Evolutionary conservation across 805 yeast species (phyloP), one percentile per base, ranked within the genome.

Genomic region (Hanseniaspora vineae): DNA sequence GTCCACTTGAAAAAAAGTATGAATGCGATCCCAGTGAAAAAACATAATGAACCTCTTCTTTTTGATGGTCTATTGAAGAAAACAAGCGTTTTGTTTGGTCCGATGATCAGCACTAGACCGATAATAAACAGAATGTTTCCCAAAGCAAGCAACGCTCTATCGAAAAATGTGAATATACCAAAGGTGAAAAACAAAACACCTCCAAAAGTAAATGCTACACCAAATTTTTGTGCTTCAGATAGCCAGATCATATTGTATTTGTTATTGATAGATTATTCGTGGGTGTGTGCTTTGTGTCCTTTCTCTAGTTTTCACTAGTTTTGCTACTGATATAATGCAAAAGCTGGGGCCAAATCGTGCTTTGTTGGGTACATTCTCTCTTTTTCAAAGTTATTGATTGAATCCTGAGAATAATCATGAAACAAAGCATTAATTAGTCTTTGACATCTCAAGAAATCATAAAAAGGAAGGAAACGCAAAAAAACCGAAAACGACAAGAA

Each of bases 201-300:
- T 33, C 82, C 84, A 15, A 94, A 88, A 3, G 96, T 85, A 71
- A 88, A 82, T 2, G 86, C 96, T 17, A 86, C 96, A 35, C 97
- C 97, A 58, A 82, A 80, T 66, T 88, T 95, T 58, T 81, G 89
- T 54, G 77, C 65, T 56, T 81, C 86, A n/a, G 85, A 75, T 48
- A 81, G 71, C 89, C 89, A 81, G 66, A 81, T 73, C 77, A 52
- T 53, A 3, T 11, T 45, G 33, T 29, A 23, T 23, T 23, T n/a
- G n/a, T n/a, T n/a, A n/a, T n/a, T n/a, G n/a, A n/a, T n/a, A n/a
- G 19, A 49, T 52, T 51, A 42, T 51, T 23, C 9, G 9, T 42
- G 23, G 29, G 9, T 29, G 3, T 23, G 9, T n/a, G 3, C 3
- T n/a, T 43, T 8, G 14, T n/a, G 9, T 13, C 12, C 11, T 15